Base-by-base conservation (phyloP, 1,139 yeast species). In the Yamadazyma pseudoaaseri region DNA sequence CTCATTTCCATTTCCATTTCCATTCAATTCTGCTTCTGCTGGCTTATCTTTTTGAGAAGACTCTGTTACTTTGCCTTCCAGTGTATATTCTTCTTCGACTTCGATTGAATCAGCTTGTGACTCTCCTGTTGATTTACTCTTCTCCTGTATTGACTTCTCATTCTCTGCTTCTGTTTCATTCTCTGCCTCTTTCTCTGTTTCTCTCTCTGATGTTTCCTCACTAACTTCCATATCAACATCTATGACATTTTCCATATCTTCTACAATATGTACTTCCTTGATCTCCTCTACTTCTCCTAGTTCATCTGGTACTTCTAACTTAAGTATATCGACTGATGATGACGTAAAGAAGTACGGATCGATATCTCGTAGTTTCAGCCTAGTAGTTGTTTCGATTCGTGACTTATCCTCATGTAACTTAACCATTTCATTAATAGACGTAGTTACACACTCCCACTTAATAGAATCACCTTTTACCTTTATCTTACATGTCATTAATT, bases 321-420 rank as follows among this genome's bases (percentile, higher is more conserved):
- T 27, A 16, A 40, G 27, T 7, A 59, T 54, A 36, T 77, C 82
- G 3, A 76, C 55, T 0, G 81, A 70, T 6, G 56, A 60, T 24
- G 70, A 74, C 0, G 76, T 62, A 18, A 76, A 60, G 14, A 62
- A 49, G 44, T 81, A 80, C 0, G 75, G 72, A 42, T 81, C 86
- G 22, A 61, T 46, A 27, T 55, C 47, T 41, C 59, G 68, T 7
- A 62, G 40, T 33, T 62, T 66, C 7, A 64, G 60, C 35, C 62
- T 63, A 9, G 65, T 51, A 1, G 60, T 42, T 4, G 59, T 65
- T 35, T 60, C 67, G 1, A 60, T 37, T 32, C 61, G 58, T 2
- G 53, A 51, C 22, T 66, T 54, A 45, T 62, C 60, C 40, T 61
- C 64, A 9, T 46, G 30, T 1, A 50, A 47, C 35, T 65, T 59